Percentiles rank a stretch among this genome's conserved stretches.
Conservation (phyloP, 2,329 filamentous ascomycete species). For the Penicillium olsonii region DNA sequence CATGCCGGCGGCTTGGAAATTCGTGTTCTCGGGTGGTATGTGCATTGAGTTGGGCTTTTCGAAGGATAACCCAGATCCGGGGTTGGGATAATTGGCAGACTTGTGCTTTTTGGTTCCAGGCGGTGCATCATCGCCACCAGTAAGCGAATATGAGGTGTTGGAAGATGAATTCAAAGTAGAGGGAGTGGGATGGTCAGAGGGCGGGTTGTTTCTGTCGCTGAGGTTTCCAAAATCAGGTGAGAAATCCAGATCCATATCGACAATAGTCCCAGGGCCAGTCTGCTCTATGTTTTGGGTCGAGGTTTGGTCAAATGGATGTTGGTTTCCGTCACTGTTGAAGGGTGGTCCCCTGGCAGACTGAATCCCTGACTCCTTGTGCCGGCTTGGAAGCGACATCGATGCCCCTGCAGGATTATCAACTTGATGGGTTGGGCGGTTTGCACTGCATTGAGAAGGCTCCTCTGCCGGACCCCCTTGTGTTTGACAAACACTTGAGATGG, state of each 20-base stretch:
- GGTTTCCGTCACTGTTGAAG: constrained; percentile 4
- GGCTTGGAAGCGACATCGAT: constrained; percentile 28
- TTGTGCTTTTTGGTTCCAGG: constrained; percentile 27
- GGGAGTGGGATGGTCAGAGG: constrained; percentile 39
- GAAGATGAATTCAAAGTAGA: constrained; percentile 41
- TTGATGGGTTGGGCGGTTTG: constrained; percentile 6
- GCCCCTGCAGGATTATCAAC: constrained; percentile 6
- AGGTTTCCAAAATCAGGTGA: constrained; percentile 30
- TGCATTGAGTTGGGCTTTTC: constrained; percentile 16
- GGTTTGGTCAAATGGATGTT: constrained; percentile 10
- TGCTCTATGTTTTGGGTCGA: neutral
- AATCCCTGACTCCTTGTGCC: constrained; percentile 19
- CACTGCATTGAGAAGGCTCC: neutral
- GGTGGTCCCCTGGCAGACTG: neutral
- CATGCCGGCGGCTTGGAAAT: constrained; percentile 19
- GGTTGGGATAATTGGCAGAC: constrained; percentile 8
- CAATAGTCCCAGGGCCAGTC: constrained; percentile 2
- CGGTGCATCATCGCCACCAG: constrained; percentile 30
- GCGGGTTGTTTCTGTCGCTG: constrained; percentile 32
- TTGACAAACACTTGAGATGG: constrained; percentile 13
- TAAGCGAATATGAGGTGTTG: constrained; percentile 37
- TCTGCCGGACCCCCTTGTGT: constrained; percentile 1
- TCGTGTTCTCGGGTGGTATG: constrained; percentile 15
- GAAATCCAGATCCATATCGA: constrained; percentile 35
- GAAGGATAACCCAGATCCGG: constrained; percentile 16